Evolutionary conservation across 768 basidiomycete species (phyloP), one percentile per base, ranked within the genome.

Genomic region (Chalciporus piperatus): DNA sequence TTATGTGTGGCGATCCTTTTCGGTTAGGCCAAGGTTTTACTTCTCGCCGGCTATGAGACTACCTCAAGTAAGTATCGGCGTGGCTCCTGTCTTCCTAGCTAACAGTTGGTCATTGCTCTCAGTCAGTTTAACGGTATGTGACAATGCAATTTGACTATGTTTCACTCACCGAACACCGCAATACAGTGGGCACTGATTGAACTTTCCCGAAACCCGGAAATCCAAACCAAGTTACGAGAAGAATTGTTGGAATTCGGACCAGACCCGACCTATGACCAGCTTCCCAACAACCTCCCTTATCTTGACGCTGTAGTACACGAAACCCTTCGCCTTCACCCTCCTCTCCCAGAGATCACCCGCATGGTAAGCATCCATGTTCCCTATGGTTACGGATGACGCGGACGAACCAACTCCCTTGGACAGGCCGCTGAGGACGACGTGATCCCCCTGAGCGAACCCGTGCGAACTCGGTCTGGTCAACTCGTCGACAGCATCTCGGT

Each of bases 111-210:
- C 30, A 4, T 30, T 22, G 8, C 37, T 25, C 23, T n/a, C 23
- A 63, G 69, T 65, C 33, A 62, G 56, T 22, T 43, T 70, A 17
- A 66, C 63, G 2, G 64, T 64, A 35, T 17, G 59, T 7, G 14
- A 37, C 16, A 1, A 16, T 37, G 35, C 35, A 37, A 6, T 9
- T 37, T 1, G n/a, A 16, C 14, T 37, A 37, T 37, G 6, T 3
- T 2, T 37, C n/a, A 37, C 35, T 37, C 35, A 37, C n/a, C n/a
- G 6, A 9, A n/a, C 16, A n/a, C n/a, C 35, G 16, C 35, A 6
- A 37, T 37, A 4, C n/a, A 61, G 60, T 84, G 82, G 81, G 77
- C 81, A 3, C 67, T 85, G 0, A 77, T 84, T 28, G 83, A 84
- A 58, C 75, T 84, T 1, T 70, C 71, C 7, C 70, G 65, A 32